Evolutionary conservation across 2,329 filamentous ascomycete genomes (phyloP).

Genomic region (Diaporthe citri): DNA sequence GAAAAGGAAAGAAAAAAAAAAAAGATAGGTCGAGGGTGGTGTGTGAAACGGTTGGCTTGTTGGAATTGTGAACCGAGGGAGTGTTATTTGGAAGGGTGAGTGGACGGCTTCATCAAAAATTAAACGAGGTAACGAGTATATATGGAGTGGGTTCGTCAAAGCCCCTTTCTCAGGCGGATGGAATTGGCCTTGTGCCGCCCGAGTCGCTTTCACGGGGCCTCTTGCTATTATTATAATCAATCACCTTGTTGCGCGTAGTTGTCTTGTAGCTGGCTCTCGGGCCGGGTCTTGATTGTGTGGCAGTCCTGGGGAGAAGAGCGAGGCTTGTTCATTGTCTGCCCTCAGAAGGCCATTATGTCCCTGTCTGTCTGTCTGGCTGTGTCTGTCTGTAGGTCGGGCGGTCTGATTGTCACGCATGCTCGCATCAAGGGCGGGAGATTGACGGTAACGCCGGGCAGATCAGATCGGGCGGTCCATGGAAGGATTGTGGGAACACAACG

Average conservation of each 20-base stretch:
- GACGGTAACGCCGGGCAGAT: conserved; percentile 22
- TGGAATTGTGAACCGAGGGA: conserved; percentile 5
- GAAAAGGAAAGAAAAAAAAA: not conserved
- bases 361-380: not conserved
- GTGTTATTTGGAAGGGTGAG: conserved; percentile 27
- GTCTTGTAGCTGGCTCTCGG: not conserved
- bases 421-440: conserved; percentile 30
- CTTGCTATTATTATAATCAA: conserved; percentile 16
- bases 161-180: conserved; percentile 27
- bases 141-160: conserved; percentile 30
- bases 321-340: conserved; percentile 23
- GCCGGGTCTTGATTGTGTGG: not conserved
- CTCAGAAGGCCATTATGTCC: conserved; percentile 5
- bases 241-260: conserved; percentile 10
- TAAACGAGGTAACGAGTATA: conserved; percentile 32
- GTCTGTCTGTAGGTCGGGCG: not conserved
- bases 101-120: conserved; percentile 25
- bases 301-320: conserved; percentile 8
- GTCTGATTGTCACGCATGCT: conserved; percentile 11
- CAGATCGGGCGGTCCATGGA: conserved; percentile 16
- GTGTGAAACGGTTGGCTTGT: not conserved
- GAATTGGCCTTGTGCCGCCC: conserved; percentile 27
- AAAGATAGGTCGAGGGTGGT: not conserved
- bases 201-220: conserved; percentile 18
- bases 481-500: conserved; percentile 17